phyloP scores from a whole-genome alignment of 169 alveolate species.

The Plasmodium gonderi region DNA sequence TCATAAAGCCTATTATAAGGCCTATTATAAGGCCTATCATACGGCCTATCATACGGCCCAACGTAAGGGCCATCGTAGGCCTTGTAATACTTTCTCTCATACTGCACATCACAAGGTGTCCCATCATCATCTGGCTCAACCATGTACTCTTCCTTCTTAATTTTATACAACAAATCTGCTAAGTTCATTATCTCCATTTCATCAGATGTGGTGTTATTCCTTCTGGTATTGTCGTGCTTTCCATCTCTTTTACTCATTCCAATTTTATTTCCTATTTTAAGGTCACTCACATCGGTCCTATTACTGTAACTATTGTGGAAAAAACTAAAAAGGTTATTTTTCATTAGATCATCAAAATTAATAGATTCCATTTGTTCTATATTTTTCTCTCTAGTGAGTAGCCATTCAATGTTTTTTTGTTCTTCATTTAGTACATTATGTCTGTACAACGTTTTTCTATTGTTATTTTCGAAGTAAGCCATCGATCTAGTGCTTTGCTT shows the following conservation, averaged over 20 bases:
- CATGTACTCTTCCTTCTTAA: constrained; percentile 13
- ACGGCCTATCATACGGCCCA: not conserved
- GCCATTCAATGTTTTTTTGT: constrained; percentile 28
- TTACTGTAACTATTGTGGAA: not conserved
- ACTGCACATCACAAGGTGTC: not conserved
- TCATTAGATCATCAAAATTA: constrained; percentile 25
- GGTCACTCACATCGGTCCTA: not conserved
- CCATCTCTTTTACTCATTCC: not conserved
- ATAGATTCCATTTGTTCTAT: constrained; percentile 11
- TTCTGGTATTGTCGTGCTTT: not conserved
- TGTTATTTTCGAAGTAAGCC: not conserved
- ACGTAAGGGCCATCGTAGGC: too few species aligned
- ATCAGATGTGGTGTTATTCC: not conserved
- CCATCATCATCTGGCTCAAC: not conserved
- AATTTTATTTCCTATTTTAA: not conserved
- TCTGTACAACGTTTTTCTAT: constrained; percentile 30
- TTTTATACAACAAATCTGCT: not conserved
- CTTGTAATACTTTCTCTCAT: too few species aligned
- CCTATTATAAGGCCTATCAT: not conserved
- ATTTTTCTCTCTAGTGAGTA: constrained; percentile 18
- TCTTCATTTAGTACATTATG: constrained; percentile 50
- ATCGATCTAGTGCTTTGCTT: not conserved
- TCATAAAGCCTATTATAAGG: not conserved
- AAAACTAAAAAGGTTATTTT: constrained; percentile 12
- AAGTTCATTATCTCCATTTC: not conserved